phyloP scores from a whole-genome alignment of 768 basidiomycete genomes.

The Hericium alpestre region DNA sequence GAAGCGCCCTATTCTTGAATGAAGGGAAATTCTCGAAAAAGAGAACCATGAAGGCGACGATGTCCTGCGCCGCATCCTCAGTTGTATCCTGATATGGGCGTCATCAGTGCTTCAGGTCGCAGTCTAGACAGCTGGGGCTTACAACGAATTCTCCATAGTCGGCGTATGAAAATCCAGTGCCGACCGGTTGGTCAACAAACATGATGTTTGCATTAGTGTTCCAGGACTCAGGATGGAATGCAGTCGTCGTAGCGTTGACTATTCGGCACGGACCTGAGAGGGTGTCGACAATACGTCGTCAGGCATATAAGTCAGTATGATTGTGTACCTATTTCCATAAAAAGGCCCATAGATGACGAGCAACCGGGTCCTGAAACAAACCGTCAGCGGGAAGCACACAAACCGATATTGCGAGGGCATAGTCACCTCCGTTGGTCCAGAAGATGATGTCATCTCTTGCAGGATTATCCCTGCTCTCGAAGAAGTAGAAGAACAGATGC shows the following conservation, averaged over 20 bases:
- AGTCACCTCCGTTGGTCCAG: conserved; percentile 28
- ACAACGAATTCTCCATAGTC: conserved; percentile 53
- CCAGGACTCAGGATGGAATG: conserved; percentile 53
- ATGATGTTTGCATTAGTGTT: conserved; percentile 53
- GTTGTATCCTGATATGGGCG: conserved; percentile 37
- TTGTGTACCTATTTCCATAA: conserved; percentile 35
- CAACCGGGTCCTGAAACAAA: conserved; percentile 12
- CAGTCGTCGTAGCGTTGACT: conserved; percentile 32
- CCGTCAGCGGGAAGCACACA: conserved; percentile 13
- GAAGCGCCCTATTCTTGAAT: conserved; percentile 50
- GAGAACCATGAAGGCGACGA: conserved; percentile 59
- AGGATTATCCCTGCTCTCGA: conserved; percentile 30
- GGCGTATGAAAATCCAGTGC: conserved; percentile 31
- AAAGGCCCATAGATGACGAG: conserved; percentile 24
- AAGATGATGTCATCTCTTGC: conserved; percentile 23
- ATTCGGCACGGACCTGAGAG: conserved; percentile 46
- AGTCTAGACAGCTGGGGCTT: conserved; percentile 13
- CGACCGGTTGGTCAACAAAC: conserved; percentile 33
- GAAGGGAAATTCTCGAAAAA: conserved; percentile 67
- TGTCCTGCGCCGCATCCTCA: conserved; percentile 58
- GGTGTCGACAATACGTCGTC: background rate
- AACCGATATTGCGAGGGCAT: too few relatives aligned
- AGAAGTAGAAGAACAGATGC: conserved; percentile 61
- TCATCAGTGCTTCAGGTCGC: background rate
- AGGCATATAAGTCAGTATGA: background rate